phyloP scores from a whole-genome alignment of 805 yeast species.

The Hanseniaspora valbyensis region DNA sequence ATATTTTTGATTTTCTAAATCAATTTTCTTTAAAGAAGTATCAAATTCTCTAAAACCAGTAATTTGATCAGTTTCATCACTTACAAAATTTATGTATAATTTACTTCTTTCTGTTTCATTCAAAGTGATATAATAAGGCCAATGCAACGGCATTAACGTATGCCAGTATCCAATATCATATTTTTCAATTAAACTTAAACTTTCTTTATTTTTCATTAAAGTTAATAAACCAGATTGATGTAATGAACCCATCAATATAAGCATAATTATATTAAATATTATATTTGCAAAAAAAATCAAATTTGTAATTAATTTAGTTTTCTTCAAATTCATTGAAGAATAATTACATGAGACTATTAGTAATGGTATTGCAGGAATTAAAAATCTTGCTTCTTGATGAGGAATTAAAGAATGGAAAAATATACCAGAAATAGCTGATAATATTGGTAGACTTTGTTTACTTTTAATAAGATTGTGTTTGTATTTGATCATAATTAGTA shows the following conservation, averaged over 20 bases:
- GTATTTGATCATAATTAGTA: conserved; percentile 34
- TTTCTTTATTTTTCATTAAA: conserved; percentile 33
- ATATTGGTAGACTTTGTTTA: conserved; percentile 43
- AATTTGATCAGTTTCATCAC: not conserved
- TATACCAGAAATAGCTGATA: conserved; percentile 51
- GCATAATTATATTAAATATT: conserved; percentile 31
- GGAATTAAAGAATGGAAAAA: conserved; percentile 51
- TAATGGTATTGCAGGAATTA: conserved; percentile 69
- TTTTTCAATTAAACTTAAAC: not conserved
- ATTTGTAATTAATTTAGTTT: not conserved
- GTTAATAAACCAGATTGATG: conserved; percentile 90
- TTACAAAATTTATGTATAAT: not conserved
- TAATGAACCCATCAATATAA: conserved; percentile 59
- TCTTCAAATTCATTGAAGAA: not conserved
- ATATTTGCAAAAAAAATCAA: not conserved
- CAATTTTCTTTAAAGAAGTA: not conserved
- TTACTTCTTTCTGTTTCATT: not conserved
- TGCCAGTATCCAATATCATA: conserved; percentile 4
- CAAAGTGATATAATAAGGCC: conserved; percentile 6
- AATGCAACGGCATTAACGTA: conserved; percentile 10
- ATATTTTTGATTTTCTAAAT: not conserved
- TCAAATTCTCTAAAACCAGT: not conserved
- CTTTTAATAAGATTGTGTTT: conserved; percentile 24
- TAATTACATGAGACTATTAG: conserved; percentile 24
- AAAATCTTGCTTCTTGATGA: conserved; percentile 88